Evolutionary conservation across 108 stramenopile species (phyloP), one percentile per base, ranked within the genome.

Genomic region (Bacterosira constricta): DNA sequence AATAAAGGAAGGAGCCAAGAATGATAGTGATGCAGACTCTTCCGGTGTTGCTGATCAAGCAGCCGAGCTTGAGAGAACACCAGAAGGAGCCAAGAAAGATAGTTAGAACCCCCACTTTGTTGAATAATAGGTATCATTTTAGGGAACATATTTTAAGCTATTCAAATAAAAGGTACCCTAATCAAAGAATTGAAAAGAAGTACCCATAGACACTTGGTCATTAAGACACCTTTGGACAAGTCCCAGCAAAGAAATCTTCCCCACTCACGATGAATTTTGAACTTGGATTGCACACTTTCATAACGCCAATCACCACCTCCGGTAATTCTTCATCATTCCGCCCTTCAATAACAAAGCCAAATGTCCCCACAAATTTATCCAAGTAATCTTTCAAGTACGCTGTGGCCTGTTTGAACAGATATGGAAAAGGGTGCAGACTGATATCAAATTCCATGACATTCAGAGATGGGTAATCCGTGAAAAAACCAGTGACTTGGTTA

Each of bases 341-440:
- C 34, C 90, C 90, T 61, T 94, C 93, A 45, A 94, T 90, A 23
- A 89, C 85, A 59, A 90, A 94, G 1, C 86, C 88, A 81, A 91
- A 86, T 4, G 80, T 83, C 3, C 76, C 85, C 27, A 94, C 37
- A 39, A 84, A 67, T 27, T 86, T 94, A 36, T 88, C 82, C 51
- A 91, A 90, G 41, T 72, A 85, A 44, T 73, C 87, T 61, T 91
- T 91, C 66, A 94, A 55, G 58, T 87, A 94, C 17, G 89, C 81
- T 65, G 87, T 89, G 5, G 72, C 93, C 57, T 94, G 88, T 38
- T 91, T 91, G 47, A 88, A 88, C 10, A 94, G 42, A 47, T 88
- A 94, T 4, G 93, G 93, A 47, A 94, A 94, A 1, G 87, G 86
- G 46, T 94, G 90, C 25, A 94, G 69, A 23, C 86, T 89, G 9